Conservation (phyloP, 352 stramenopile species). For the Phytophthora macrochlamydospora region DNA sequence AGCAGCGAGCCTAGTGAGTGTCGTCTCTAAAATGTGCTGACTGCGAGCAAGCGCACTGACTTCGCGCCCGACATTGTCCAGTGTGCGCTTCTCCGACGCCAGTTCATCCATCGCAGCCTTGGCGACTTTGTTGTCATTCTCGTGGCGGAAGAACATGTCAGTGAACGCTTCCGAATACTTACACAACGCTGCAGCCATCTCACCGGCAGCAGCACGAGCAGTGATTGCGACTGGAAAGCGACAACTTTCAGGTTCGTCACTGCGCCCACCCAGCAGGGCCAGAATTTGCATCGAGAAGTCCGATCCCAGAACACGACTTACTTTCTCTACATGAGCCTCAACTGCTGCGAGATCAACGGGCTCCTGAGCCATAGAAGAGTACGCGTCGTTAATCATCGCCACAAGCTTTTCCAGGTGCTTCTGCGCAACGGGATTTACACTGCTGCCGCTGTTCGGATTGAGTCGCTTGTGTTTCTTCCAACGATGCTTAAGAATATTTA, state of each 20-base stretch:
- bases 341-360: conserved; percentile 54
- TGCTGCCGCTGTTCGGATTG: conserved; percentile 28
- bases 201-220: conserved; percentile 25
- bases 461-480: conserved; percentile 60
- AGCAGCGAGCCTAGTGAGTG: conserved; percentile 28
- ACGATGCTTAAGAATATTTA: conserved; percentile 67
- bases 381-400: conserved; percentile 73
- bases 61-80: conserved; percentile 50
- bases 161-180: conserved; percentile 68
- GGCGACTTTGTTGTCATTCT: conserved; percentile 30
- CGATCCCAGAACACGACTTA: conserved; percentile 57
- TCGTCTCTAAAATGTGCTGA: conserved; percentile 42
- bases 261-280: conserved; percentile 40
- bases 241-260: conserved; percentile 33
- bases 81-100: conserved; percentile 39
- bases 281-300: conserved; percentile 78
- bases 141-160: conserved; percentile 44
- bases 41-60: conserved; percentile 49
- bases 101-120: conserved; percentile 32
- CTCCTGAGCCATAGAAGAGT: conserved; percentile 59
- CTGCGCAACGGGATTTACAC: conserved; percentile 59
- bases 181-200: conserved; percentile 47
- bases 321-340: conserved; percentile 55
- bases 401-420: conserved; percentile 76
- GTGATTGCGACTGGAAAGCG: conserved; percentile 39